Evolutionary conservation across 139 green algal genomes (phyloP).

Genomic region (Zygnema circumcarinatum): DNA sequence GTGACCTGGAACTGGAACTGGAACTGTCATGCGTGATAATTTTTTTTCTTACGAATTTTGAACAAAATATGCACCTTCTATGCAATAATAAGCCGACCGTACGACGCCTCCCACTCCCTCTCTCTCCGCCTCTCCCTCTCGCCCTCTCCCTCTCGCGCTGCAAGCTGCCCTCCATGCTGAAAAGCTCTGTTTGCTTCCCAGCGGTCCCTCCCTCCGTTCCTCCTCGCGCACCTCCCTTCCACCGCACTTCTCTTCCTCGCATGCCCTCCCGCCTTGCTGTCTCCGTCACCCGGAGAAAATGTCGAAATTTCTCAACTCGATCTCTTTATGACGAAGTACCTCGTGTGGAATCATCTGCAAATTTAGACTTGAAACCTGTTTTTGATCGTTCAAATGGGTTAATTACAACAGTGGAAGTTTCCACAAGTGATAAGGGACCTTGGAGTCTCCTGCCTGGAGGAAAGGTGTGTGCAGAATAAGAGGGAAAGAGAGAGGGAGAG

Average conservation of each 20-base stretch:
- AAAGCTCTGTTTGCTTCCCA: not conserved
- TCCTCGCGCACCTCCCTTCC: not conserved
- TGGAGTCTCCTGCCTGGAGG: conserved; percentile 19
- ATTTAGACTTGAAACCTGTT: too few relatives aligned
- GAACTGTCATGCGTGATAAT: too few relatives aligned
- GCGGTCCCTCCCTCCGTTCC: not conserved
- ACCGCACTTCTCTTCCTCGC: not conserved
- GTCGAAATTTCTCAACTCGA: not conserved
- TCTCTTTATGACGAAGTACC: not conserved
- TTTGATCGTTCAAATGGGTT: too few relatives aligned
- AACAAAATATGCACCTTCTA: not conserved
- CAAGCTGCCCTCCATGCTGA: not conserved
- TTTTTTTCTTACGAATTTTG: too few relatives aligned
- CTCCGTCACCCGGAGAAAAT: not conserved
- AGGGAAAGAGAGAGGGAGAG: too few relatives aligned
- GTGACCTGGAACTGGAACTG: too few relatives aligned
- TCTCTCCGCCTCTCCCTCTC: not conserved
- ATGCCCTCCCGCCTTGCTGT: not conserved
- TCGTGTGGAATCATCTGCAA: too few relatives aligned
- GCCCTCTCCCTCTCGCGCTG: not conserved
- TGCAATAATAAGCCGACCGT: not conserved
- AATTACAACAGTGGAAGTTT: not conserved
- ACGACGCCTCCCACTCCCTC: not conserved
- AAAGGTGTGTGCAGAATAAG: too few relatives aligned
- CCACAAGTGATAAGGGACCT: not conserved